A percentile compares a stretch with the other conserved stretches of the same genome.
These are phyloP conservation scores for Diversispora epigaea DNA, from an alignment of 192 early-diverging fungal genomes.

Conservation along the genomic window DNA sequence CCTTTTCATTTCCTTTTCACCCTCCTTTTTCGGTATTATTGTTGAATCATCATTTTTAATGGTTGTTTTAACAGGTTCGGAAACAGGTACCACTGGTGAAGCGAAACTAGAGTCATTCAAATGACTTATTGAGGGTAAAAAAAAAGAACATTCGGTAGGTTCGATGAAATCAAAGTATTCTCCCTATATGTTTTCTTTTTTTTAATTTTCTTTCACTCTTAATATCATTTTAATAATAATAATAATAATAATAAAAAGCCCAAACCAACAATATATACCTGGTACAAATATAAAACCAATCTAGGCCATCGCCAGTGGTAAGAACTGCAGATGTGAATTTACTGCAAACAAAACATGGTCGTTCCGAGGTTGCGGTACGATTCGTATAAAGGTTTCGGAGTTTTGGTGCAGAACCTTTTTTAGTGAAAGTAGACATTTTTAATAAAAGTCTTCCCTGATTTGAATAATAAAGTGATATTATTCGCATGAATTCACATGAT, in stretches of 20 bases:
- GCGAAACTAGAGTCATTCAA: constrained; percentile 39
- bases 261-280: background rate
- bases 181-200: too few species aligned
- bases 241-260: background rate
- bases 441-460: too few species aligned
- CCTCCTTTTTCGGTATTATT: background rate
- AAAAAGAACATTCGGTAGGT: too few species aligned
- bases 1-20: constrained; percentile 20
- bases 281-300: constrained; percentile 46
- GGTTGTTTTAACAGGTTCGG: background rate
- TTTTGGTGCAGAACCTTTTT: background rate
- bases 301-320: constrained; percentile 38
- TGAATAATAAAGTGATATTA: too few species aligned
- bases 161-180: too few species aligned
- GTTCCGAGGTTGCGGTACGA: constrained; percentile 35
- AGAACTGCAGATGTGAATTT: constrained; percentile 42
- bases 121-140: constrained; percentile 17
- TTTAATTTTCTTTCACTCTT: background rate
- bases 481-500: too few species aligned
- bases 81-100: constrained; percentile 7
- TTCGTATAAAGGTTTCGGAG: constrained; percentile 41
- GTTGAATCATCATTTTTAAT: background rate
- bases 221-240: background rate
- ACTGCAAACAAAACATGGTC: constrained; percentile 47
- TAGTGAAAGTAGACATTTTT: too few species aligned